Conservation (phyloP, 768 basidiomycete genomes). For the Agaricus blazei region DNA sequence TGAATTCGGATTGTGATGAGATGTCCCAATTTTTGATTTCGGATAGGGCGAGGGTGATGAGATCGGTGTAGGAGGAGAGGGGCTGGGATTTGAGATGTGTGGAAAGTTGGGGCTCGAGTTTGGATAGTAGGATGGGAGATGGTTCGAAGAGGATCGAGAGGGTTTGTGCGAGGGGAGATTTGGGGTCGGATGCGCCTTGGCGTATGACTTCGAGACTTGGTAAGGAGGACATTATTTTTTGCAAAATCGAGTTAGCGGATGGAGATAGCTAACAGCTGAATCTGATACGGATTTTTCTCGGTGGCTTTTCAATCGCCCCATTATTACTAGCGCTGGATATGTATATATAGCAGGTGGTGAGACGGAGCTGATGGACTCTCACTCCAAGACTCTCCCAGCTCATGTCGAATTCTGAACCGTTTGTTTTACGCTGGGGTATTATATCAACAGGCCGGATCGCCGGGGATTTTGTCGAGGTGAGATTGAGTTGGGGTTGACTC, state of each 20-base stretch:
- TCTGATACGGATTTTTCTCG: no score
- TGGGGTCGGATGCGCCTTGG: constrained; percentile 21
- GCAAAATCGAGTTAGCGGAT: no score
- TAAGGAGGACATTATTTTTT: constrained; percentile 20
- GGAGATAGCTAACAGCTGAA: no score
- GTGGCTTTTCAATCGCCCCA: no score
- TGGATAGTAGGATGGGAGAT: constrained; percentile 48
- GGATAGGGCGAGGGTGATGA: constrained; percentile 51
- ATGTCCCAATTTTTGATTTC: constrained; percentile 50
- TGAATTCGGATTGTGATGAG: constrained; percentile 52
- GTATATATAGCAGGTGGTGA: no score
- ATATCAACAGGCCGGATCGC: constrained; percentile 81
- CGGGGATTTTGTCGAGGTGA: constrained; percentile 59
- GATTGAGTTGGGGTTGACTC: not conserved
- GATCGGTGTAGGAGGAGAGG: constrained; percentile 39
- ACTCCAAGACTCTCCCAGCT: not conserved
- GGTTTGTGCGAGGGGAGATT: constrained; percentile 31
- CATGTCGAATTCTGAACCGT: constrained; percentile 30
- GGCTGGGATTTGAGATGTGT: constrained; percentile 19
- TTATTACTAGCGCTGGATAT: no score
- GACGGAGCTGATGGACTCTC: no score
- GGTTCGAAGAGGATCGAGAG: constrained; percentile 52
- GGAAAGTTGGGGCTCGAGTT: constrained; percentile 52
- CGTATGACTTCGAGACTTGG: constrained; percentile 30
- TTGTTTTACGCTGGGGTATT: constrained; percentile 75